Evolutionary conservation across 202 grass and related monocot species (phyloP).

Genomic region (Carex sylvatica): DNA sequence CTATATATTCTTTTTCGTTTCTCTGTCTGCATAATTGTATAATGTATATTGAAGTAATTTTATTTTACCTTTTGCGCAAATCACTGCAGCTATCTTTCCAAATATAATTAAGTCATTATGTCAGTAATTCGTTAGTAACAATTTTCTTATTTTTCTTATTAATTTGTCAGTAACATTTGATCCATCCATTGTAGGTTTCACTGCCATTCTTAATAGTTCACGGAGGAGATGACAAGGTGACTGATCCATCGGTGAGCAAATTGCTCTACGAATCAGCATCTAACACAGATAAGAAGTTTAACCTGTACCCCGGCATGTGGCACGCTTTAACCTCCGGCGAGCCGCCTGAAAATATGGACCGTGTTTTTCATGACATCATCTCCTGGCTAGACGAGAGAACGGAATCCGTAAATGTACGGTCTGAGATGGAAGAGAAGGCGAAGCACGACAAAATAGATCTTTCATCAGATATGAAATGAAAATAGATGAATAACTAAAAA

Average conservation of each 20-base stretch:
- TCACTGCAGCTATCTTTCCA: too few relatives aligned
- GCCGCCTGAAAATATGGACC: constrained; percentile 37
- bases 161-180: neutral
- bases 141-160: neutral
- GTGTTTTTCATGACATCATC: constrained; percentile 63
- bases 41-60: too few relatives aligned
- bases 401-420: neutral
- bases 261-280: constrained; percentile 35
- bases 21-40: too few relatives aligned
- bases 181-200: neutral
- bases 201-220: constrained; percentile 69
- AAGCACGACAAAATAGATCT: constrained; percentile 9
- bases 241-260: constrained; percentile 48
- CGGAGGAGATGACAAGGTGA: constrained; percentile 60
- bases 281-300: constrained; percentile 56
- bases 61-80: too few relatives aligned
- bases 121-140: too few relatives aligned
- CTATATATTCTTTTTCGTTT: too few relatives aligned
- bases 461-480: constrained; percentile 9
- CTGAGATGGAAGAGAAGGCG: constrained; percentile 32
- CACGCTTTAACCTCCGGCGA: constrained; percentile 86
- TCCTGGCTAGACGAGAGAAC: constrained; percentile 51
- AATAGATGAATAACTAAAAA: neutral
- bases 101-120: too few relatives aligned
- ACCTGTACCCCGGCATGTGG: constrained; percentile 71